Percentiles rank a stretch among this genome's conserved stretches.
These are phyloP conservation scores for Spathaspora sp. DNA, from an alignment of 805 yeast species.

Conservation along the genomic window DNA sequence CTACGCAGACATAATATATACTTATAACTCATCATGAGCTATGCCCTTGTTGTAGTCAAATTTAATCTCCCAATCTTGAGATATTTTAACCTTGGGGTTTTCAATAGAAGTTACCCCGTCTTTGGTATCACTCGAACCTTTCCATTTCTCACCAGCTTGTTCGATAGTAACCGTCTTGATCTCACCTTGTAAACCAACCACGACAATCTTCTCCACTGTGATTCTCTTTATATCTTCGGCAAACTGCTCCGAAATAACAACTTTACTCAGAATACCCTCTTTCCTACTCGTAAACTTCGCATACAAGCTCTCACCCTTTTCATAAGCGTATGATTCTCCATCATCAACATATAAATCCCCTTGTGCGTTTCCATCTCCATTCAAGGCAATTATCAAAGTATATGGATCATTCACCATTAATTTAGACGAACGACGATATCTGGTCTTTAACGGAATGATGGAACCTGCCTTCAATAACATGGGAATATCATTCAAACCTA, in stretches of 20 bases:
- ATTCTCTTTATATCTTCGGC: constrained; percentile 26
- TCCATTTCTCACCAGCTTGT: constrained; percentile 39
- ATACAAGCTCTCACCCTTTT: constrained; percentile 41
- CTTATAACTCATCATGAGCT: constrained; percentile 25
- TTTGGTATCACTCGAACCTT: constrained; percentile 16
- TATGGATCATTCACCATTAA: constrained; percentile 79
- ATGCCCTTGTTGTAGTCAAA: constrained; percentile 1
- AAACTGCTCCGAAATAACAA: constrained; percentile 7
- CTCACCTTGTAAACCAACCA: constrained; percentile 1
- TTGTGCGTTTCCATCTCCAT: constrained; percentile 44
- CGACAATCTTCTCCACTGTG: constrained; percentile 49
- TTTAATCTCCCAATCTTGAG: constrained; percentile 46
- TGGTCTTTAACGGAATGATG: constrained; percentile 60
- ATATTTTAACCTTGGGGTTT: constrained; percentile 48
- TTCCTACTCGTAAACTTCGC: constrained; percentile 3
- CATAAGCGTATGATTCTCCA: constrained; percentile 66
- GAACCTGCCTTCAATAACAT: constrained; percentile 76
- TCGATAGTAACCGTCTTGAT: constrained; percentile 21
- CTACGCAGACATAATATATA: not conserved
- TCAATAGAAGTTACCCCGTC: constrained; percentile 29
- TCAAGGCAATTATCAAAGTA: constrained; percentile 63
- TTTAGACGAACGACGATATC: constrained; percentile 76
- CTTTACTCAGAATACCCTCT: constrained; percentile 18
- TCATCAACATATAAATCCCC: constrained; percentile 78
- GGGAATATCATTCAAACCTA: constrained; percentile 62